Percentiles rank a stretch among this genome's conserved stretches.
phyloP scores from a whole-genome alignment of 768 basidiomycete species.

The Kockovaella imperatae region DNA sequence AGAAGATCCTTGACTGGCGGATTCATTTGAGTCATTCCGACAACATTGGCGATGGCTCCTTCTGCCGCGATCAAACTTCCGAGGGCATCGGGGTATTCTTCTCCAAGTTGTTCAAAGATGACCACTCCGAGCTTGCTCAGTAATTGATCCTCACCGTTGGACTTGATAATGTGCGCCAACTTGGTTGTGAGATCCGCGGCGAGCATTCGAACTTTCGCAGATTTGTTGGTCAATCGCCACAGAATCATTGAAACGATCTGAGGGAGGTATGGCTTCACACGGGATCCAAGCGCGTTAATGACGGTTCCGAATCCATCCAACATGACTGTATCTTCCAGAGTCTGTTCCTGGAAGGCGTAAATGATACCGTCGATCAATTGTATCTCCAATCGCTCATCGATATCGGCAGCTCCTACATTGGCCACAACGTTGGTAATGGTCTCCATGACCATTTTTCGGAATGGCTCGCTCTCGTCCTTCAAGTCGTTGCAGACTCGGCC shows the following conservation, averaged over 20 bases:
- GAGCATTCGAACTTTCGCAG: constrained; percentile 96
- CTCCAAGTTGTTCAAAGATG: constrained; percentile 94
- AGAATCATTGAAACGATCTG: constrained; percentile 98
- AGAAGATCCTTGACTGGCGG: constrained; percentile 97
- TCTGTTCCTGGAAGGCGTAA: constrained; percentile 99
- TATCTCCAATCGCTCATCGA: constrained; percentile 90
- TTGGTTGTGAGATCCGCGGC: constrained; percentile 97
- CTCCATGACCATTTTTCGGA: constrained; percentile 99
- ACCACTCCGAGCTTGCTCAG: constrained; percentile 93
- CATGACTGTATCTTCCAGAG: constrained; percentile 98
- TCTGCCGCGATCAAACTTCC: constrained; percentile 97
- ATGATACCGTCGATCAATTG: constrained; percentile 96
- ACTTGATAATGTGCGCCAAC: constrained; percentile 94
- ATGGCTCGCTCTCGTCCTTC: constrained; percentile 55
- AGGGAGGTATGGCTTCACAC: constrained; percentile 95
- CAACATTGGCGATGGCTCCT: constrained; percentile 97
- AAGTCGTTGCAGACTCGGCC: constrained; percentile 79
- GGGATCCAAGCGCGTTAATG: constrained; percentile 86
- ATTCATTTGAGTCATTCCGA: constrained; percentile 99
- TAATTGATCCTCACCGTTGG: constrained; percentile 92
- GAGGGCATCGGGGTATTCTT: constrained; percentile 97
- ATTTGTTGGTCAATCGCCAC: constrained; percentile 99
- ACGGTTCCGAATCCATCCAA: constrained; percentile 96
- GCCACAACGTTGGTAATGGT: constrained; percentile 95
- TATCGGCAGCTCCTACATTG: constrained; percentile 89